A percentile compares a stretch with the other conserved stretches of the same genome.
phyloP scores from a whole-genome alignment of 495 filamentous ascomycete species.

The Neurospora tetraspora region DNA sequence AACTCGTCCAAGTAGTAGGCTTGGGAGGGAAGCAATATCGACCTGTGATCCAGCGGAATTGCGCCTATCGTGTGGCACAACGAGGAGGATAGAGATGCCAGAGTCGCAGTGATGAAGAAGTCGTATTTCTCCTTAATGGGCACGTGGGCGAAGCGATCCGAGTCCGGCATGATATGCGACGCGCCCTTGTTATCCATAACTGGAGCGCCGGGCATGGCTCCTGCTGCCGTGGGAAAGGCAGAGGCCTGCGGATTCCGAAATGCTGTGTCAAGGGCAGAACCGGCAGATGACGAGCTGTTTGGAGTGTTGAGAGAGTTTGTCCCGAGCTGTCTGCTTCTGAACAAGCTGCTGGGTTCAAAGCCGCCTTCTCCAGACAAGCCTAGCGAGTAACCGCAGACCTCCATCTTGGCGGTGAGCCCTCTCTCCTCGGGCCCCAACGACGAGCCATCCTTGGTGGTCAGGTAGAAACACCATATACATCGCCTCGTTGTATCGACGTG shows the following conservation, averaged over 20 bases:
- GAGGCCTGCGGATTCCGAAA: conserved; percentile 16
- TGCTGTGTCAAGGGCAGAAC: conserved; percentile 31
- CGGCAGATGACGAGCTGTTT: conserved; percentile 38
- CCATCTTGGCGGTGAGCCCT: conserved; percentile 23
- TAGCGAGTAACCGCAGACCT: conserved; percentile 30
- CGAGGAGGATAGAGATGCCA: conserved; percentile 33
- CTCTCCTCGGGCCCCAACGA: conserved; percentile 15
- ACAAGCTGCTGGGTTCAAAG: conserved; percentile 36
- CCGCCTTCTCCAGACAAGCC: conserved; percentile 31
- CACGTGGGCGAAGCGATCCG: conserved; percentile 19
- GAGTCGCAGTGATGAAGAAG: conserved; percentile 33
- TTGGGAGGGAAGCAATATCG: conserved; percentile 25
- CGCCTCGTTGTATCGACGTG: conserved; percentile 36
- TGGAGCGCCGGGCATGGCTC: background rate
- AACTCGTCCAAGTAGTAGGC: conserved; percentile 12
- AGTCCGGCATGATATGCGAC: conserved; percentile 8
- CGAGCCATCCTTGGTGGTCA: conserved; percentile 23
- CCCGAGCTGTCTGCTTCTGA: conserved; percentile 27
- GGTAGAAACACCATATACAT: conserved; percentile 43
- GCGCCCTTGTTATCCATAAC: conserved; percentile 22
- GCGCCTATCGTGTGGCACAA: conserved; percentile 32
- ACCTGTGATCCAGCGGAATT: conserved; percentile 33
- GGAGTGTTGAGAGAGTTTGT: conserved; percentile 34
- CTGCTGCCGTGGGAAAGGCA: conserved; percentile 3
- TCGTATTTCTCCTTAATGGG: conserved; percentile 29